Conservation (phyloP, 2,329 filamentous ascomycete species). For the Triangularia setosa region DNA sequence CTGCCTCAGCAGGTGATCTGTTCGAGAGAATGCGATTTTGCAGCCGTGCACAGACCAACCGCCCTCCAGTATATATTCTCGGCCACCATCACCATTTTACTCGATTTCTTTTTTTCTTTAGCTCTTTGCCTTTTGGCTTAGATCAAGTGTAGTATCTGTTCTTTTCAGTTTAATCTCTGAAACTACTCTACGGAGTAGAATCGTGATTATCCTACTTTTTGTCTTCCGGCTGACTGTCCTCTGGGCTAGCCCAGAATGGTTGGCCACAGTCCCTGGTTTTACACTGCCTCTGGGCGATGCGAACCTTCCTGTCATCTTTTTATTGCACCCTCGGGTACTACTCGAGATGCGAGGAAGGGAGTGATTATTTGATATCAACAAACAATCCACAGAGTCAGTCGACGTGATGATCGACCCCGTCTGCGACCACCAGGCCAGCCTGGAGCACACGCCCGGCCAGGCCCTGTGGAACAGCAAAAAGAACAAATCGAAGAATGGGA, state of each 20-base stretch:
- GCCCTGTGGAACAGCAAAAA: neutral
- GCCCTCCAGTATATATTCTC: constrained; percentile 18
- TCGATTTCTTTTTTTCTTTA: constrained; percentile 7
- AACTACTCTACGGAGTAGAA: constrained; percentile 74
- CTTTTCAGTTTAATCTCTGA: constrained; percentile 95
- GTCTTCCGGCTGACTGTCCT: constrained; percentile 46
- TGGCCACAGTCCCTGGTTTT: constrained; percentile 67
- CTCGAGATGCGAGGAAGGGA: constrained; percentile 54
- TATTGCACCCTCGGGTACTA: constrained; percentile 53
- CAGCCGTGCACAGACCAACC: constrained; percentile 13
- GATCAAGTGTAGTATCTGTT: constrained; percentile 97
- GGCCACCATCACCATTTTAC: neutral
- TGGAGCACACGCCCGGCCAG: neutral
- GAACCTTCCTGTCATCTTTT: constrained; percentile 45
- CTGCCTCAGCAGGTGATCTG: neutral
- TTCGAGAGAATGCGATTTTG: neutral
- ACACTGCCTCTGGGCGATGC: constrained; percentile 72
- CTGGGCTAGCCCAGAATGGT: constrained; percentile 68
- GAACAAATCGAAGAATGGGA: neutral
- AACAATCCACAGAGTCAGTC: too few relatives aligned
- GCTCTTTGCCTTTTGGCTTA: constrained; percentile 57
- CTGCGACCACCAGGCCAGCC: neutral
- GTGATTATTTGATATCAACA: too few relatives aligned
- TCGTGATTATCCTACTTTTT: constrained; percentile 60
- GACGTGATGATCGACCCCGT: too few relatives aligned